These are phyloP conservation scores for Leucosporidium yakuticum DNA, from an alignment of 768 basidiomycete genomes.

Conservation along the genomic window DNA sequence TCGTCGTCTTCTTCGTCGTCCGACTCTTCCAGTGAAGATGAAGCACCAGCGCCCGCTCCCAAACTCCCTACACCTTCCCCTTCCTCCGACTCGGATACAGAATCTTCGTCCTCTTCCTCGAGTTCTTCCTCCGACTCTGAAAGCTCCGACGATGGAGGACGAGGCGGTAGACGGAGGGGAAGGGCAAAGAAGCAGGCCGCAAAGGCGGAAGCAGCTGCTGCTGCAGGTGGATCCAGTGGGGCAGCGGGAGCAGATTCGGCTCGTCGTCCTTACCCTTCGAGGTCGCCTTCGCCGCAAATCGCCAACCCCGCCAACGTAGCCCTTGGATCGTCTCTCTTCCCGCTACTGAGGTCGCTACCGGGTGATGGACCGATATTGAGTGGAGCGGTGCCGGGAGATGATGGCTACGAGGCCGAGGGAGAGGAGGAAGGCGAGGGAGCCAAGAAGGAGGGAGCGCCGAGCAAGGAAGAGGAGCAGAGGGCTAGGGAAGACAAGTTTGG, in stretches of 20 bases:
- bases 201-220: not conserved
- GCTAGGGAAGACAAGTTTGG: slow-evolving; percentile 25
- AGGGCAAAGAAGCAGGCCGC: not conserved
- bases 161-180: not conserved
- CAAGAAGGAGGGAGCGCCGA: not conserved
- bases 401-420: slow-evolving; percentile 10
- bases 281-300: slow-evolving; percentile 13
- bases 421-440: slow-evolving; percentile 1
- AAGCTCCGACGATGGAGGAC: slow-evolving; percentile 5
- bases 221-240: not conserved
- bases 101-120: slow-evolving; percentile 1
- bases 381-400: slow-evolving; percentile 11
- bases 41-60: slow-evolving; percentile 2
- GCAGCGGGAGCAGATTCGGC: slow-evolving; percentile 10
- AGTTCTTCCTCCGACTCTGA: slow-evolving; percentile 11
- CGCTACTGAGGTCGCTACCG: slow-evolving; percentile 13
- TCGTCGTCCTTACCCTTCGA: slow-evolving; percentile 22
- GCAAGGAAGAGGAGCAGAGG: slow-evolving; percentile 1
- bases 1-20: slow-evolving; percentile 4
- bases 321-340: slow-evolving; percentile 25
- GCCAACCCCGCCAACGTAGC: slow-evolving; percentile 26
- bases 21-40: slow-evolving; percentile 3
- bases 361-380: slow-evolving; percentile 6
- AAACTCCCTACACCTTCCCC: not conserved
- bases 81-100: slow-evolving; percentile 1